Evolutionary conservation across 1,284 basidiomycete species (phyloP).

Genomic region (Sanghuangporus baumii): DNA sequence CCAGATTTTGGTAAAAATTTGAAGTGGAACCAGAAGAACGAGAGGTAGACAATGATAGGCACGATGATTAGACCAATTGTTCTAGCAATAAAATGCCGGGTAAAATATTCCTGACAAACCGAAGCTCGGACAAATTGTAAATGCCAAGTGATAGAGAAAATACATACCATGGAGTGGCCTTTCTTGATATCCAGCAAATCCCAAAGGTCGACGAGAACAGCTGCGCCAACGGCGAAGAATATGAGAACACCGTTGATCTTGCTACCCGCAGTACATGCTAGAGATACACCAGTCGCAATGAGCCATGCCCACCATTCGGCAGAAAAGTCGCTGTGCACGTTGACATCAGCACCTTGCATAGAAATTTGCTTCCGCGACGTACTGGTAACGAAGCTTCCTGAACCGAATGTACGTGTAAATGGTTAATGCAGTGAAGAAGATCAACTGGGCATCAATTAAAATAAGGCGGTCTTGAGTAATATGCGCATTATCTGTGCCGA

Average conservation of each 20-base stretch:
- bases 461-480: conserved; percentile 94
- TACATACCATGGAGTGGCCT: conserved; percentile 75
- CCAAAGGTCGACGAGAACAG: conserved; percentile 94
- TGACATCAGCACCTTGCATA: conserved; percentile 14
- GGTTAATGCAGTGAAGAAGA: conserved; percentile 94
- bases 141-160: background rate
- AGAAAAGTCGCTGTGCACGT: conserved; percentile 68
- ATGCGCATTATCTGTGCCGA: conserved; percentile 83
- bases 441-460: conserved; percentile 89
- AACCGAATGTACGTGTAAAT: conserved; percentile 96
- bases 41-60: conserved; percentile 87
- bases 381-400: conserved; percentile 91
- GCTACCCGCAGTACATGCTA: conserved; percentile 95
- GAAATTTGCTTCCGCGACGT: conserved; percentile 25
- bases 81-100: conserved; percentile 85
- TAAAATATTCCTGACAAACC: conserved; percentile 77
- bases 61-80: conserved; percentile 84
- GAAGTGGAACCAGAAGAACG: conserved; percentile 97
- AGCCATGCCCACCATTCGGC: conserved; percentile 96
- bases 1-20: conserved; percentile 87
- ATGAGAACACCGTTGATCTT: conserved; percentile 98
- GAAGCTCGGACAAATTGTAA: conserved; percentile 7
- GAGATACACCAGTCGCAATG: conserved; percentile 82
- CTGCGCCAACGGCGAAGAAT: conserved; percentile 84
- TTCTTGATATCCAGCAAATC: conserved; percentile 85